phyloP scores from a whole-genome alignment of 2,329 filamentous ascomycete species.

The Pestalotiopsis sp. region DNA sequence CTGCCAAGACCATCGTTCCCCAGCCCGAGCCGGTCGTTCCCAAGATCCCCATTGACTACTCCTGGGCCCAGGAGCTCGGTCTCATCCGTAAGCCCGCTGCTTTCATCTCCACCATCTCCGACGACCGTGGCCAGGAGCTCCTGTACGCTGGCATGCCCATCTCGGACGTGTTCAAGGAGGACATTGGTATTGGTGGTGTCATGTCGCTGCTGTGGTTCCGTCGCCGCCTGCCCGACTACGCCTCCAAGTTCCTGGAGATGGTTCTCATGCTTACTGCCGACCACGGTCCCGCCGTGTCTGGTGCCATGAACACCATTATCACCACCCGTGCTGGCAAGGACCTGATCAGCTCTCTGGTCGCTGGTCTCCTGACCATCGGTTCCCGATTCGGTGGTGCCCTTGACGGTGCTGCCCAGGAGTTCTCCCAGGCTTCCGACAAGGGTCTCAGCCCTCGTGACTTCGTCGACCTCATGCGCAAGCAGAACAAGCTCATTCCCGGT shows the following conservation, averaged over 20 bases:
- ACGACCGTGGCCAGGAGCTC: slow-evolving; percentile 99
- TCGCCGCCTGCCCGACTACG: slow-evolving; percentile 91
- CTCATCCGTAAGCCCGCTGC: slow-evolving; percentile 99
- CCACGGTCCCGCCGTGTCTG: slow-evolving; percentile 97
- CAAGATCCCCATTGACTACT: slow-evolving; percentile 99
- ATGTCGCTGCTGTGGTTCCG: slow-evolving; percentile 99
- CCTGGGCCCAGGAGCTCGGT: slow-evolving; percentile 98
- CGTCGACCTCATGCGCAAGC: slow-evolving; percentile 98
- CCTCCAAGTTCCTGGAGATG: slow-evolving; percentile 99
- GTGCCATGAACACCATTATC: slow-evolving; percentile 99
- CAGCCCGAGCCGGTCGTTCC: slow-evolving; percentile 88
- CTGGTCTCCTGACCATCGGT: slow-evolving; percentile 96
- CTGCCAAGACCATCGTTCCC: slow-evolving; percentile 81
- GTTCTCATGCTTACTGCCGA: slow-evolving; percentile 99
- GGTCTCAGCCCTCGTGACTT: slow-evolving; percentile 98
- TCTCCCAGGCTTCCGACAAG: slow-evolving; percentile 98
- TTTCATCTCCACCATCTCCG: slow-evolving; percentile 99
- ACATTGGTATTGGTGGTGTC: slow-evolving; percentile 98
- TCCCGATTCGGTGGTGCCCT: slow-evolving; percentile 98
- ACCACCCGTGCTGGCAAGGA: slow-evolving; percentile 99
- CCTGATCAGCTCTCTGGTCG: slow-evolving; percentile 91
- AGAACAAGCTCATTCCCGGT: slow-evolving; percentile 99
- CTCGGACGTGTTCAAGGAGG: slow-evolving; percentile 98
- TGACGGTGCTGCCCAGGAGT: slow-evolving; percentile 97
- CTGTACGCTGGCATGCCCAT: slow-evolving; percentile 99